Evolutionary conservation across 2,329 filamentous ascomycete species (phyloP), one percentile per base, ranked within the genome.

Genomic region (Talaromyces albobiverticillius): DNA sequence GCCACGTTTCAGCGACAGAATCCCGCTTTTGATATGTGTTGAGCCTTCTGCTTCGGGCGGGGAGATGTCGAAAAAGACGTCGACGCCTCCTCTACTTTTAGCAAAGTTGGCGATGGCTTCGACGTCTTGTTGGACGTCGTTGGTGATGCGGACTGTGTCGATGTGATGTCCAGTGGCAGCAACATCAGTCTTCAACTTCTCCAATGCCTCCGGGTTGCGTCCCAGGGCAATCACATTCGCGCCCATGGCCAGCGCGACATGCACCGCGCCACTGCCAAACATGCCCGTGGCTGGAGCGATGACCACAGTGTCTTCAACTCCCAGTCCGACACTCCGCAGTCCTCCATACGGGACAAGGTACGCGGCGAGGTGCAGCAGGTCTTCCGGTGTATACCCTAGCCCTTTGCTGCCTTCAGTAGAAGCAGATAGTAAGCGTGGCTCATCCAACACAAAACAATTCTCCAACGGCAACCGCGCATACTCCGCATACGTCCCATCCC

Each of bases 201-300:
- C 11, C 14, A 57, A 20, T 0, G 45, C 46, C 6, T 32, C 45
- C 36, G 60, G 58, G 55, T 75, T 76, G 7, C 79, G 66, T 0
- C 77, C 77, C 55, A 81, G 68, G 1, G 79, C 79, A 32, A 82
- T 73, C 9, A 82, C 79, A 20, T 68, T 67, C 2, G 77, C 78
- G 2, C 79, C 80, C 59, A 81, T 68, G 1, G 76, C 76, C 0
- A 78, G 57, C 0, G 78, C 79, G 7, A 78, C 61, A 22, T 73
- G 62, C 3, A 79, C 79, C 0, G 71, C 78, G 1, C 75, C 75
- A 3, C 76, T 73, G 2, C 77, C 73, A 58, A 76, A 81, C 0
- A 63, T 61, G 2, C 79, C 79, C 0, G 78, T 80, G 0, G 79
- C 78, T 0, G 79, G 79, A 7, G 65, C 66, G 0, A 82, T 64